A percentile compares a stretch with the other conserved stretches of the same genome.
Evolutionary conservation across 73 alveolate genomes (phyloP).

Genomic region (Paramecium sonneborni): DNA sequence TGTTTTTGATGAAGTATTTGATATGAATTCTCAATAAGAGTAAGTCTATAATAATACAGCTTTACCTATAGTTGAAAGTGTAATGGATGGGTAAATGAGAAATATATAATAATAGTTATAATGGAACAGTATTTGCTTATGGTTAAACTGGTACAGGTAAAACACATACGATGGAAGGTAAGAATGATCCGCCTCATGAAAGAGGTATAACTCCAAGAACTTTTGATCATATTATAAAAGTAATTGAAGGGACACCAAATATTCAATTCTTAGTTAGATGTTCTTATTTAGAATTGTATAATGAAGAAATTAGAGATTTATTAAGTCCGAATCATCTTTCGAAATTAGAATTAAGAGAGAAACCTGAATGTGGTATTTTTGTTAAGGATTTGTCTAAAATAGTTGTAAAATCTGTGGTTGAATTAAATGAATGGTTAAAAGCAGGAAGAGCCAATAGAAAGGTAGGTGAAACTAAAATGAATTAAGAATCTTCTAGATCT

Average conservation of each 20-base stretch:
- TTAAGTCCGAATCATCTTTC: slow-evolving; percentile 89
- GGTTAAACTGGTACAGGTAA: slow-evolving; percentile 99
- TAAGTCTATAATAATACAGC: slow-evolving; percentile 89
- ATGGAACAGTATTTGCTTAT: slow-evolving; percentile 98
- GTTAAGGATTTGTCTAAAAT: slow-evolving; percentile 93
- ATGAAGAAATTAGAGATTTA: slow-evolving; percentile 97
- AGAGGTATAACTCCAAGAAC: slow-evolving; percentile 98
- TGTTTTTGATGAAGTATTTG: slow-evolving; percentile 92
- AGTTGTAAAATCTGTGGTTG: slow-evolving; percentile 88
- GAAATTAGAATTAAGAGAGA: slow-evolving; percentile 92
- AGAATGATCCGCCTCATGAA: slow-evolving; percentile 82
- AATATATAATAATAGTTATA: slow-evolving; percentile 60
- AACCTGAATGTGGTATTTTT: slow-evolving; percentile 97
- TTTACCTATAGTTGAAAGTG: slow-evolving; percentile 91
- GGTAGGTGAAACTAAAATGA: slow-evolving; percentile 94
- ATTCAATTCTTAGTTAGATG: slow-evolving; percentile 93
- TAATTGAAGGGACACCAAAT: slow-evolving; percentile 89
- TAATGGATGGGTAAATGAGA: slow-evolving; percentile 80
- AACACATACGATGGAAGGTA: slow-evolving; percentile 98
- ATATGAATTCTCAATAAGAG: slow-evolving; percentile 80
- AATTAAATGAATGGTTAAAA: slow-evolving; percentile 87
- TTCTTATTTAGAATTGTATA: slow-evolving; percentile 95
- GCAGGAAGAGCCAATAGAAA: slow-evolving; percentile 90
- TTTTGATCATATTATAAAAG: slow-evolving; percentile 90
- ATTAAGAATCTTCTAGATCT: slow-evolving; percentile 91